A percentile compares a stretch with the other conserved stretches of the same genome.
phyloP scores from a whole-genome alignment of 2,329 filamentous ascomycete species.

The Domatiomyces catenatus region DNA sequence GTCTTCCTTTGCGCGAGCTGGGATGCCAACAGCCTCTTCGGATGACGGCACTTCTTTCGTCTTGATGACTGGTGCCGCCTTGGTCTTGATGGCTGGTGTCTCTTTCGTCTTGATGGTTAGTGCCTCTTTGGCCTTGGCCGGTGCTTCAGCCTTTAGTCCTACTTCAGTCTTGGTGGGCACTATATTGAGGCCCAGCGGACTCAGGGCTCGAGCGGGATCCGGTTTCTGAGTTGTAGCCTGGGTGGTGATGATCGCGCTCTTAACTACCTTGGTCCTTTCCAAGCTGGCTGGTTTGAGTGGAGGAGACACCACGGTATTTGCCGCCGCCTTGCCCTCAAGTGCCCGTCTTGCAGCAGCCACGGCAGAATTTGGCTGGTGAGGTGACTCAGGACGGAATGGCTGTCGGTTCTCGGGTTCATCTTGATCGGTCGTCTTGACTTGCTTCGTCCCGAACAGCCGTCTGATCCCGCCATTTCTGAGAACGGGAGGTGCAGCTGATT shows the following conservation, averaged over 20 bases:
- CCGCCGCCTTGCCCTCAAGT: conserved; percentile 15
- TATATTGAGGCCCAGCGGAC: neutral
- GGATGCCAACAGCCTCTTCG: conserved; percentile 19
- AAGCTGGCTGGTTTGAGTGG: conserved; percentile 15
- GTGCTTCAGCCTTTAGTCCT: neutral
- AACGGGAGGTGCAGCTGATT: conserved; percentile 12
- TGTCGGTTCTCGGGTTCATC: neutral
- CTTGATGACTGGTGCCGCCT: neutral
- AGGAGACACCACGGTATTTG: conserved; percentile 11
- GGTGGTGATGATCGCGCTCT: neutral
- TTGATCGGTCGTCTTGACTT: conserved; percentile 8
- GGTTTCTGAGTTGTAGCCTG: neutral
- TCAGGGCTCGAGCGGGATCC: neutral
- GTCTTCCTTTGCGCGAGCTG: conserved; percentile 32
- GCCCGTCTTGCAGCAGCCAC: conserved; percentile 15
- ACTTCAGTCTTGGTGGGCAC: conserved; percentile 1
- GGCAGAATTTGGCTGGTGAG: conserved; percentile 7
- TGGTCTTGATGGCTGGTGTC: neutral
- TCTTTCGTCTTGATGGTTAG: neutral
- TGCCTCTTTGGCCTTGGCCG: neutral
- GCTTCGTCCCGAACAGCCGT: conserved; percentile 14
- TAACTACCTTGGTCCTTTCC: conserved; percentile 4
- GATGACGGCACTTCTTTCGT: conserved; percentile 11
- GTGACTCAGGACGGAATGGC: conserved; percentile 1
- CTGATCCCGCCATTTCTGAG: conserved; percentile 13